Evolutionary conservation across 2,329 filamentous ascomycete genomes (phyloP).

Genomic region (Hymenoscyphus repandus): DNA sequence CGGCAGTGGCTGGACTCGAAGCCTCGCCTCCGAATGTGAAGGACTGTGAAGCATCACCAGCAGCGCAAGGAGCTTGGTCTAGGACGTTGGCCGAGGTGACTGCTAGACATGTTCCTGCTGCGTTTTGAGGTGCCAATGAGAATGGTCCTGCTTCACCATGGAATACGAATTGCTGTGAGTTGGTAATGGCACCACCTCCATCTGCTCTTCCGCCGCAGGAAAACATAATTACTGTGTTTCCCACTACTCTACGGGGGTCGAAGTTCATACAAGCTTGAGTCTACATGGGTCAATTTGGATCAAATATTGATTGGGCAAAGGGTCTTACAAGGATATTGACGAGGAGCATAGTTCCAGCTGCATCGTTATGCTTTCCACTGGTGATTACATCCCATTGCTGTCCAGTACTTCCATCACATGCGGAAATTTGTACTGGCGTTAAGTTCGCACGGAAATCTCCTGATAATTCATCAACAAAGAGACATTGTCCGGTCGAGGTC

Average conservation of each 20-base stretch:
- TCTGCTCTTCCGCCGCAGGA: constrained; percentile 55
- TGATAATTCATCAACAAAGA: constrained; percentile 39
- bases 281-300: constrained; percentile 24
- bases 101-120: constrained; percentile 41
- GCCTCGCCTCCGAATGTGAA: constrained; percentile 34
- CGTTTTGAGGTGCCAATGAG: constrained; percentile 41
- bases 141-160: constrained; percentile 38
- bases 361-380: constrained; percentile 46
- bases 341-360: constrained; percentile 41
- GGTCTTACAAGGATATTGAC: constrained; percentile 49
- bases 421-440: constrained; percentile 37
- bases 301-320: too few relatives aligned
- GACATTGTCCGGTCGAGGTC: constrained; percentile 38
- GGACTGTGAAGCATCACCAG: constrained; percentile 37
- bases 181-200: constrained; percentile 44
- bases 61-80: constrained; percentile 40
- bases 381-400: constrained; percentile 42
- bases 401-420: constrained; percentile 37
- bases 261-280: constrained; percentile 56
- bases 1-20: constrained; percentile 2
- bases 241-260: constrained; percentile 45
- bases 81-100: constrained; percentile 38
- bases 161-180: constrained; percentile 48
- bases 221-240: constrained; percentile 51
- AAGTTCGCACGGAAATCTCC: constrained; percentile 42